These are phyloP conservation scores for Cucurbita moschata DNA, from an alignment of 306 rosid genomes.

Conservation along the genomic window DNA sequence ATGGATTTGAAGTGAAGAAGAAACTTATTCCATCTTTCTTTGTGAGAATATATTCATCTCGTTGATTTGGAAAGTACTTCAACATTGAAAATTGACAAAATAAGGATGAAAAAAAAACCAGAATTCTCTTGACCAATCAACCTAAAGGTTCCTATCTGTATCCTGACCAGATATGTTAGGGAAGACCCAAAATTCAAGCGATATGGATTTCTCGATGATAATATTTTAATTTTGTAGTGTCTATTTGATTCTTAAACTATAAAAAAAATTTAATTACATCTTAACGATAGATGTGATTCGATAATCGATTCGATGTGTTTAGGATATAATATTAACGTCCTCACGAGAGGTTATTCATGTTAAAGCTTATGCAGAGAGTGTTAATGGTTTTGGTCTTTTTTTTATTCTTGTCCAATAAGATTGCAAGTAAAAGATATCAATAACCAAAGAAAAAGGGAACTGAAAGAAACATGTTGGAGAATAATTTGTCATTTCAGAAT, in stretches of 20 bases:
- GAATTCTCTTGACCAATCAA: too few species aligned
- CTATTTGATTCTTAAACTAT: not conserved
- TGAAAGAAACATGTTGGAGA: not conserved
- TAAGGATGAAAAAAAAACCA: not conserved
- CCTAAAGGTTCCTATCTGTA: too few species aligned
- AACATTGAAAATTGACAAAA: not conserved
- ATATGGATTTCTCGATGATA: too few species aligned
- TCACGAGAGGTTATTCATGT: not conserved
- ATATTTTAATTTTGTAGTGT: not conserved
- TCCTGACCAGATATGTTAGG: too few species aligned
- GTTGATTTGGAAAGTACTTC: not conserved
- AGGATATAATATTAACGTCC: not conserved
- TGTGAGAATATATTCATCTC: not conserved
- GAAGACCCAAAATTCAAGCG: not conserved
- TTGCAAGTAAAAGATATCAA: not conserved
- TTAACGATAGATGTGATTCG: not conserved
- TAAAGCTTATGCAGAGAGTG: not conserved
- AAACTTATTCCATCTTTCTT: not conserved
- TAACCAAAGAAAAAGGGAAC: not conserved
- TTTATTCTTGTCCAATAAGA: constrained; percentile 1
- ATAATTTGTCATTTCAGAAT: not conserved
- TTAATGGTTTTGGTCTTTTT: not conserved
- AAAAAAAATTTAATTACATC: too few species aligned
- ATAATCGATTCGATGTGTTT: not conserved
- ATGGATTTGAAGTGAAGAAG: not conserved